phyloP scores from a whole-genome alignment of 169 alveolate species.

The Plasmodium blacklocki region DNA sequence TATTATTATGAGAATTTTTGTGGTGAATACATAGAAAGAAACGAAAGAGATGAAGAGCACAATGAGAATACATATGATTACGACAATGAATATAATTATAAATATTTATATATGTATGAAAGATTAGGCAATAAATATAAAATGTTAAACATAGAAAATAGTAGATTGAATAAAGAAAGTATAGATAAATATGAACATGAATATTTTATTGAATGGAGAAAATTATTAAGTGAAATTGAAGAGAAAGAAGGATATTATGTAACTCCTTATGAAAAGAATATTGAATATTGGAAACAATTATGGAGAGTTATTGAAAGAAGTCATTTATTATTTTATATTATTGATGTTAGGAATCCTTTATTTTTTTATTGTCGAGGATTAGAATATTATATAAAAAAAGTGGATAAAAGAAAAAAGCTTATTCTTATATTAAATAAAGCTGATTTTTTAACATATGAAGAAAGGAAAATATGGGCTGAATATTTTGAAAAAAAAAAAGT shows the following conservation, averaged over 20 bases:
- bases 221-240: slow-evolving; percentile 86
- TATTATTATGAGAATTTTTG: background rate
- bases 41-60: background rate
- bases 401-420: slow-evolving; percentile 90
- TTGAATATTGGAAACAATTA: slow-evolving; percentile 98
- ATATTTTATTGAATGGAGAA: slow-evolving; percentile 85
- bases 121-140: slow-evolving; percentile 54
- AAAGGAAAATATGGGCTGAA: slow-evolving; percentile 93
- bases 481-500: slow-evolving; percentile 91
- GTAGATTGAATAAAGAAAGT: slow-evolving; percentile 69
- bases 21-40: background rate
- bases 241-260: slow-evolving; percentile 92
- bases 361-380: slow-evolving; percentile 93
- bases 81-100: background rate
- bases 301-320: slow-evolving; percentile 99
- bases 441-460: slow-evolving; percentile 92
- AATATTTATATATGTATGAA: slow-evolving; percentile 62
- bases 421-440: slow-evolving; percentile 95
- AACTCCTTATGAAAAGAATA: slow-evolving; percentile 99
- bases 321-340: slow-evolving; percentile 94
- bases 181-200: slow-evolving; percentile 80
- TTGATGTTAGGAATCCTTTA: slow-evolving; percentile 98
- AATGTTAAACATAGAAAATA: slow-evolving; percentile 17
- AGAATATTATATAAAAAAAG: slow-evolving; percentile 92
- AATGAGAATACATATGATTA: background rate